Evolutionary conservation across 371 early-diverging fungal species (phyloP).

Genomic region (Mucor lusitanicus): DNA sequence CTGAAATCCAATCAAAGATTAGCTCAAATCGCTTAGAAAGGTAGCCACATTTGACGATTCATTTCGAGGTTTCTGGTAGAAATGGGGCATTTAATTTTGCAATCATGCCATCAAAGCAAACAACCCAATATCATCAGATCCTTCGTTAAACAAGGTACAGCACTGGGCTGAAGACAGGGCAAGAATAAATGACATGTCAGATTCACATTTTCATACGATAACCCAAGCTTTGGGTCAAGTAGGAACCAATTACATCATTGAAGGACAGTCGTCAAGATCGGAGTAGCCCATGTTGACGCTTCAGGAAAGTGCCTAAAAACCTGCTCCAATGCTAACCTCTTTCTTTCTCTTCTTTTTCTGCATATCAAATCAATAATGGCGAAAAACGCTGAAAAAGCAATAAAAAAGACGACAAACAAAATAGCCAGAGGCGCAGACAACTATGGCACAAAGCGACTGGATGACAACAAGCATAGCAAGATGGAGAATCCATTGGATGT

Average conservation of each 20-base stretch:
- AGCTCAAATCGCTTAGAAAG: no score
- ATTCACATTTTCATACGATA: neutral
- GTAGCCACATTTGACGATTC: neutral
- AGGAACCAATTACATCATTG: neutral
- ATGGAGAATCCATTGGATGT: constrained; percentile 17
- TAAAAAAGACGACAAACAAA: constrained; percentile 27
- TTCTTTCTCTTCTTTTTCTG: neutral
- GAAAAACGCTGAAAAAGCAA: constrained; percentile 21
- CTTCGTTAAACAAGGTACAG: neutral
- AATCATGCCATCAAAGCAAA: neutral
- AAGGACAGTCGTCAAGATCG: neutral
- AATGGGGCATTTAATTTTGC: neutral
- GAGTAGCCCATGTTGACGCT: neutral
- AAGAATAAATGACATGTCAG: neutral
- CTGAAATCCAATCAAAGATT: no score
- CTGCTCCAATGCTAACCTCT: neutral
- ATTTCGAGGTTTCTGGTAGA: neutral
- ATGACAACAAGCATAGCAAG: neutral
- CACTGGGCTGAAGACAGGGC: neutral
- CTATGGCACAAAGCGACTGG: constrained; percentile 12
- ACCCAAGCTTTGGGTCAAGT: neutral
- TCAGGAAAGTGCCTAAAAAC: neutral
- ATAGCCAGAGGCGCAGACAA: constrained; percentile 18
- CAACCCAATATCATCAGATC: neutral
- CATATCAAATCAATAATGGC: neutral